phyloP scores from a whole-genome alignment of 2,329 filamentous ascomycete species.

The Alternaria consortialis region DNA sequence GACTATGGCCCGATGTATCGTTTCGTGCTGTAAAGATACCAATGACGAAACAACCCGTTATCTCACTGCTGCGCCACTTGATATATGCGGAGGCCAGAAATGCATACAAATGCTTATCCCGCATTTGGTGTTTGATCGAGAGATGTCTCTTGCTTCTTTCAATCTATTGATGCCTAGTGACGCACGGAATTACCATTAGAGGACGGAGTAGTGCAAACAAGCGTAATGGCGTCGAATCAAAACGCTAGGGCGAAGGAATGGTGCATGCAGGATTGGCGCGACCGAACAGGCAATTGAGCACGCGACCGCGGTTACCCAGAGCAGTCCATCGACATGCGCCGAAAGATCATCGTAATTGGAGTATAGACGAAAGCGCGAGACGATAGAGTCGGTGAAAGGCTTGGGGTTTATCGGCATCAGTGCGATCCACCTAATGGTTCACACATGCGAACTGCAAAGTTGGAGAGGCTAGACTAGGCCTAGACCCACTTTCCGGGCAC shows the following conservation, averaged over 20 bases:
- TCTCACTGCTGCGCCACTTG: not conserved
- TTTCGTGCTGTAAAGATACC: slow-evolving; percentile 40
- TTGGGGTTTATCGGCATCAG: not conserved
- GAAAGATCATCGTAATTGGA: not conserved
- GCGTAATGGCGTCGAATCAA: slow-evolving; percentile 9
- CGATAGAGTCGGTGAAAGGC: not conserved
- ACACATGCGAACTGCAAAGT: slow-evolving; percentile 14
- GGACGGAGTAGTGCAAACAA: not conserved
- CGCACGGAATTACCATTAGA: not conserved
- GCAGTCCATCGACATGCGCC: not conserved
- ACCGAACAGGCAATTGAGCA: slow-evolving; percentile 19
- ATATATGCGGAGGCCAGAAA: not conserved
- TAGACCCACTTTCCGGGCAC: slow-evolving; percentile 5
- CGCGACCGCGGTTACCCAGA: slow-evolving; percentile 8
- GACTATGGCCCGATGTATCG: slow-evolving; percentile 47
- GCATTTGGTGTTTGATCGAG: not conserved
- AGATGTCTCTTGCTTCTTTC: not conserved
- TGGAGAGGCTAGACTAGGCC: slow-evolving; percentile 6
- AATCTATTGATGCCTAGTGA: slow-evolving; percentile 5
- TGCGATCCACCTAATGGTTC: slow-evolving; percentile 7
- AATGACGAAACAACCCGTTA: slow-evolving; percentile 1
- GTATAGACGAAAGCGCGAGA: not conserved
- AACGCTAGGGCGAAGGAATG: slow-evolving; percentile 1
- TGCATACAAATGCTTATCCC: not conserved
- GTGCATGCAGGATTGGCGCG: slow-evolving; percentile 1